phyloP scores from a whole-genome alignment of 257 asterid species.

The Plantago elongata region DNA sequence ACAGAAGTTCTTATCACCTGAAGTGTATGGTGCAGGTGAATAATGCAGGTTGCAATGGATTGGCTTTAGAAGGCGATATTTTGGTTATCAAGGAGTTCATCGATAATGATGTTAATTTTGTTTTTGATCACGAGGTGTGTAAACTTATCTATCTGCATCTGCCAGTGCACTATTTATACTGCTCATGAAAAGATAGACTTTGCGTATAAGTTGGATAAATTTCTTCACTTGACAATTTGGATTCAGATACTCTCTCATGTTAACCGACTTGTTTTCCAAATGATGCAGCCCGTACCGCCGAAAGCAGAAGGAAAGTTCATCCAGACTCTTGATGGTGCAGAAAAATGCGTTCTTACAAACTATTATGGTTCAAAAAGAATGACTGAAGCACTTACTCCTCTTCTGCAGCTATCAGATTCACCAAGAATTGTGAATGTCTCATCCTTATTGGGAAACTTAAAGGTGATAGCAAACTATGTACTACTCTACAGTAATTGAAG shows the following conservation, averaged over 20 bases:
- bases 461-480: constrained; percentile 20
- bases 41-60: constrained; percentile 44
- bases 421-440: constrained; percentile 52
- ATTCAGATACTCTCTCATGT: no score
- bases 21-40: constrained; percentile 33
- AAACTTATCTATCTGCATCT: no score
- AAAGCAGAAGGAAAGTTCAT: constrained; percentile 23
- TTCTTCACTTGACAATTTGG: no score
- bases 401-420: constrained; percentile 34
- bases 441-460: constrained; percentile 33
- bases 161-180: no score
- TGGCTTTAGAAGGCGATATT: constrained; percentile 22
- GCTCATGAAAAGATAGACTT: no score
- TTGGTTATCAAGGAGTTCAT: constrained; percentile 11
- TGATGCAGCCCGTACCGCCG: constrained; percentile 21
- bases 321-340: constrained; percentile 26
- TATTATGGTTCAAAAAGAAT: constrained; percentile 37
- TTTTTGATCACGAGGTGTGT: not conserved
- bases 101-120: not conserved
- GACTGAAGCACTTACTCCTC: constrained; percentile 36
- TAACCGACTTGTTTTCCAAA: constrained; percentile 3
- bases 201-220: no score
- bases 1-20: no score
- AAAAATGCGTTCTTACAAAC: constrained; percentile 38
- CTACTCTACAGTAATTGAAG: no score